Conservation (phyloP, 495 filamentous ascomycete genomes). For the Xylaria grammica region DNA sequence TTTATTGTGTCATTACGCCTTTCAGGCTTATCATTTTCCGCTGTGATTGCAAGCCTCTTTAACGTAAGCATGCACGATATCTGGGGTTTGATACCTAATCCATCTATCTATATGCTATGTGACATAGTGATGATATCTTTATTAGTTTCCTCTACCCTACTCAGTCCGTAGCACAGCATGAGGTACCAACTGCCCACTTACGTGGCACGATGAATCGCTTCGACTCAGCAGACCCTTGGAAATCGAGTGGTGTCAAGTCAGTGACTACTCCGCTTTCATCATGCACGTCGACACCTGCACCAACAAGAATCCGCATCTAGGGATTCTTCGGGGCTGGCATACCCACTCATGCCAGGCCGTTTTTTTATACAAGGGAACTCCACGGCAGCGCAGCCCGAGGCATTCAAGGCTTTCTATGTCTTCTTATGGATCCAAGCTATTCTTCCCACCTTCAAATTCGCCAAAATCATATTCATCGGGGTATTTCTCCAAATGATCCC, state of each 20-base stretch:
- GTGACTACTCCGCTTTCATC: constrained; percentile 11
- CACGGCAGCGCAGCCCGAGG: neutral
- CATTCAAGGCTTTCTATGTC: neutral
- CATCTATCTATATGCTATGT: neutral
- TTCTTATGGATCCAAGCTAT: constrained; percentile 55
- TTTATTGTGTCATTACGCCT: no score
- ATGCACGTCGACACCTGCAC: constrained; percentile 17
- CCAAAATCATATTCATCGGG: constrained; percentile 90
- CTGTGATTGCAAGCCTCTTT: neutral
- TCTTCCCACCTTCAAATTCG: constrained; percentile 76
- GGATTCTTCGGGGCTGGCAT: neutral
- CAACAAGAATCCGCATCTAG: constrained; percentile 15
- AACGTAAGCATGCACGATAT: neutral
- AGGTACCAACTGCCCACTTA: constrained; percentile 6
- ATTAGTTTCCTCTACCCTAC: neutral
- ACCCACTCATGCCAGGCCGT: neutral
- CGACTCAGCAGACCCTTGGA: neutral
- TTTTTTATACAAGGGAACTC: neutral
- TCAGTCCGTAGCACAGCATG: neutral
- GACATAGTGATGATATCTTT: neutral
- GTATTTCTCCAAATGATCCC: constrained; percentile 78
- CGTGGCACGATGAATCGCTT: constrained; percentile 18
- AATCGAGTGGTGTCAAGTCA: constrained; percentile 5
- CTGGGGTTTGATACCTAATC: constrained; percentile 10
- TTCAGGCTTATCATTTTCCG: neutral